These are phyloP conservation scores for Colletotrichum sublineola DNA, from an alignment of 2,329 filamentous ascomycete species.

Conservation along the genomic window DNA sequence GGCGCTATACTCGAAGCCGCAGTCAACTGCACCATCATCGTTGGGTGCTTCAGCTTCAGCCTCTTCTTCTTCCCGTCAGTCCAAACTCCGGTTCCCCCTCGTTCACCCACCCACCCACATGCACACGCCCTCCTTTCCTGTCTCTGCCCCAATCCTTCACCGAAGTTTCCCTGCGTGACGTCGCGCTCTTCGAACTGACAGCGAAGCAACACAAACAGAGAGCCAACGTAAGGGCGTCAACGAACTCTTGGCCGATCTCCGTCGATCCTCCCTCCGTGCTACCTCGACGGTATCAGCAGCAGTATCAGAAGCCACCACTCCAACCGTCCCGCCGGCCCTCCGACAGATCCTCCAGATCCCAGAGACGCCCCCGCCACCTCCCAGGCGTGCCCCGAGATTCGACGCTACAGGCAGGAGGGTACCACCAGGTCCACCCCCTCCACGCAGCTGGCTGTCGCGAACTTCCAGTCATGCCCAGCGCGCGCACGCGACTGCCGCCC, in stretches of 20 bases:
- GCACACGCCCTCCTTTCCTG: background rate
- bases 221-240: constrained; percentile 65
- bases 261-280: constrained; percentile 57
- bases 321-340: constrained; percentile 67
- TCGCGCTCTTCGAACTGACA: constrained; percentile 43
- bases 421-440: constrained; percentile 71
- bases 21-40: constrained; percentile 60
- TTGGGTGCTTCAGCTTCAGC: constrained; percentile 42
- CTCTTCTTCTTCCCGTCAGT: constrained; percentile 39
- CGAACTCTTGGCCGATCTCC: constrained; percentile 69
- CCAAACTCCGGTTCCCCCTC: background rate
- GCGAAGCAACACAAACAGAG: constrained; percentile 44
- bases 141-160: constrained; percentile 1
- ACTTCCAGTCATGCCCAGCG: constrained; percentile 44
- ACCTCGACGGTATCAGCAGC: constrained; percentile 32
- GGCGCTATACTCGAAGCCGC: constrained; percentile 69
- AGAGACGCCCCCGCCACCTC: constrained; percentile 66
- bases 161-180: constrained; percentile 30
- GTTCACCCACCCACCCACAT: background rate
- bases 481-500: constrained; percentile 28
- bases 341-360: constrained; percentile 71
- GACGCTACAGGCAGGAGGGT: constrained; percentile 63
- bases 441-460: constrained; percentile 66
- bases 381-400: constrained; percentile 59
- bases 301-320: constrained; percentile 40